Conservation (phyloP, 345 rosid genomes). For the Pistacia integerrima region DNA sequence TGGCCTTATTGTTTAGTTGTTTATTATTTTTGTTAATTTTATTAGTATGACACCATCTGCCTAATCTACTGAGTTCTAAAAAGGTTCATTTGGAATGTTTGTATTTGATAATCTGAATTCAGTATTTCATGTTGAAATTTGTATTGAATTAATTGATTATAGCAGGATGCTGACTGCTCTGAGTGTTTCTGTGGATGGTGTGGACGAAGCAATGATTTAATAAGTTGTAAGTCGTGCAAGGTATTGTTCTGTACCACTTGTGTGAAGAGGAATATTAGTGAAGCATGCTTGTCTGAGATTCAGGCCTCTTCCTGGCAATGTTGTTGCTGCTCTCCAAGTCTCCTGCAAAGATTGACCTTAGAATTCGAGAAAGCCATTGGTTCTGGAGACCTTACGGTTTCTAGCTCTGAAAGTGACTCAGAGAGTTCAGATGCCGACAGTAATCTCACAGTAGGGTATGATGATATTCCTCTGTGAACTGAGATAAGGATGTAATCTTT, state of each 20-base stretch:
- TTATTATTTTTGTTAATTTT: neutral
- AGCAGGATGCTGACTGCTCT: slow-evolving; percentile 65
- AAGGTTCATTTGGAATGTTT: neutral
- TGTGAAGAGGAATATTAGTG: slow-evolving; percentile 78
- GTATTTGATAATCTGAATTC: neutral
- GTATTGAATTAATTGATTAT: slow-evolving; percentile 25
- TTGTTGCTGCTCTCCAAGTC: slow-evolving; percentile 80
- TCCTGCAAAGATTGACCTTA: slow-evolving; percentile 59
- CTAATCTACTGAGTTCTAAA: neutral
- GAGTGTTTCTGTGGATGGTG: slow-evolving; percentile 95
- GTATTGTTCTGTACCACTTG: slow-evolving; percentile 70
- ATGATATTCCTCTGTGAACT: slow-evolving; percentile 7
- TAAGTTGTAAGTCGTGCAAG: slow-evolving; percentile 81
- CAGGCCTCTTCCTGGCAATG: slow-evolving; percentile 83
- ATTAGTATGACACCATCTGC: neutral
- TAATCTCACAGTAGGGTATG: slow-evolving; percentile 54
- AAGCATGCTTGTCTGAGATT: slow-evolving; percentile 60
- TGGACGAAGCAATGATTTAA: slow-evolving; percentile 62
- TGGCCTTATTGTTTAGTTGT: neutral
- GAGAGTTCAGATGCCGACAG: slow-evolving; percentile 66
- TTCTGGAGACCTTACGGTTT: slow-evolving; percentile 35
- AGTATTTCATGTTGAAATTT: slow-evolving; percentile 12
- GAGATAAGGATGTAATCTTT: neutral
- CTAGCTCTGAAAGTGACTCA: slow-evolving; percentile 70
- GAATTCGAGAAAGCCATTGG: slow-evolving; percentile 77